Conservation (phyloP, 306 rosid species). For the Quercus glauca region DNA sequence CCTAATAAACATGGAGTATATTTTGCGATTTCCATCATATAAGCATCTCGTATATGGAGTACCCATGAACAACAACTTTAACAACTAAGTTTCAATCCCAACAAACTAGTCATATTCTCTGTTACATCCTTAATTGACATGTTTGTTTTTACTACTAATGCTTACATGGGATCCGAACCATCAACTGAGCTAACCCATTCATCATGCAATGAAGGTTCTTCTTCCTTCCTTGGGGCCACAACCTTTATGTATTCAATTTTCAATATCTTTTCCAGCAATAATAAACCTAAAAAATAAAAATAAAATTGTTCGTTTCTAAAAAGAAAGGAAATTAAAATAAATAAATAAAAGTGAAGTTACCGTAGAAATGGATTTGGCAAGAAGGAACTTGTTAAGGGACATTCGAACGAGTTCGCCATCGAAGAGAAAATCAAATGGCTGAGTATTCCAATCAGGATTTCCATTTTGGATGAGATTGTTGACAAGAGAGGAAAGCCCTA, state of each 20-base stretch:
- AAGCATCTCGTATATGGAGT: too few relatives aligned
- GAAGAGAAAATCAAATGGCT: constrained; percentile 84
- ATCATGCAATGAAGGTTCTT: constrained; percentile 78
- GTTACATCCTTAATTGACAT: too few relatives aligned
- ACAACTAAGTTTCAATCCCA: too few relatives aligned
- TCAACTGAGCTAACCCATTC: constrained; percentile 98
- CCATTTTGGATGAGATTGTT: constrained; percentile 63
- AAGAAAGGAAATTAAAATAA: background rate
- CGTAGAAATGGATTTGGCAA: constrained; percentile 81
- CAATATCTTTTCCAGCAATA: constrained; percentile 63
- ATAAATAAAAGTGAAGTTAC: constrained; percentile 24
- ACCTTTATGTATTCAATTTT: constrained; percentile 76
- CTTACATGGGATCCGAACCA: constrained; percentile 84
- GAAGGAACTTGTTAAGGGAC: constrained; percentile 84
- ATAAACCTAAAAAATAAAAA: too few relatives aligned
- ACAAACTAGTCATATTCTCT: too few relatives aligned
- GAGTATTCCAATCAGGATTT: constrained; percentile 54
- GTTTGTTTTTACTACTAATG: background rate
- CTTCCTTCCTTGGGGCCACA: constrained; percentile 79
- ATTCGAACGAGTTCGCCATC: constrained; percentile 84
- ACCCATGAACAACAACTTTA: too few relatives aligned
- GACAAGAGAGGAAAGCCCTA: constrained; percentile 74
- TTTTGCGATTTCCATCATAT: too few relatives aligned
- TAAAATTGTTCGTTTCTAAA: background rate
- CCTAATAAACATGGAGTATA: too few relatives aligned